Percentiles rank a stretch among this genome's conserved stretches.
These are phyloP conservation scores for Pythium folliculosum DNA, from an alignment of 352 stramenopile species.

Conservation along the genomic window DNA sequence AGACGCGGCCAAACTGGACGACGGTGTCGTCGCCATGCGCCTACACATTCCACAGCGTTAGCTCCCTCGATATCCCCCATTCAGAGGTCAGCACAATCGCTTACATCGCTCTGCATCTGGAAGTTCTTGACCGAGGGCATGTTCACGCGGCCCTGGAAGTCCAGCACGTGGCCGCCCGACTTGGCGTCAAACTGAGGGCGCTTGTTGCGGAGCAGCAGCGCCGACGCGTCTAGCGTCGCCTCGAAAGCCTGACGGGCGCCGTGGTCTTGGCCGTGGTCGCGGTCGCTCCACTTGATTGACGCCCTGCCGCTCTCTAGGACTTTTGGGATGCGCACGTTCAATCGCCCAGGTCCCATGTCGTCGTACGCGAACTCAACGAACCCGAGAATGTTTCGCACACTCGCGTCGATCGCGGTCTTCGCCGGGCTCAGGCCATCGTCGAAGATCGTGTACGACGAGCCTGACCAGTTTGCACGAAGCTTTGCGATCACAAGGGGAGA, in stretches of 20 bases:
- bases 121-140: constrained; percentile 81
- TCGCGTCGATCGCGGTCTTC: constrained; percentile 47
- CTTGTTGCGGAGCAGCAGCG: constrained; percentile 91
- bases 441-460: constrained; percentile 63
- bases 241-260: constrained; percentile 38
- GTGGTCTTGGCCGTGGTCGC: constrained; percentile 11
- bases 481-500: constrained; percentile 54
- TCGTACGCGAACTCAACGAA: constrained; percentile 70
- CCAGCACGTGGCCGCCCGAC: constrained; percentile 56
- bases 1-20: constrained; percentile 68
- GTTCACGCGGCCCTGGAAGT: constrained; percentile 65
- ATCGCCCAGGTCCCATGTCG: constrained; percentile 57
- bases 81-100: neutral
- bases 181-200: constrained; percentile 55
- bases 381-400: constrained; percentile 46
- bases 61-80: too few species aligned
- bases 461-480: constrained; percentile 62
- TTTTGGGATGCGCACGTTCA: constrained; percentile 46
- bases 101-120: constrained; percentile 59
- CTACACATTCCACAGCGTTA: constrained; percentile 13
- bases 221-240: constrained; percentile 40
- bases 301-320: constrained; percentile 33
- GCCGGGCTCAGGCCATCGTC: constrained; percentile 53
- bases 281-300: constrained; percentile 37
- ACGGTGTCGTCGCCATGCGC: constrained; percentile 40